These are phyloP conservation scores for Lipomyces oligophaga DNA, from an alignment of 805 yeast genomes.

Conservation along the genomic window DNA sequence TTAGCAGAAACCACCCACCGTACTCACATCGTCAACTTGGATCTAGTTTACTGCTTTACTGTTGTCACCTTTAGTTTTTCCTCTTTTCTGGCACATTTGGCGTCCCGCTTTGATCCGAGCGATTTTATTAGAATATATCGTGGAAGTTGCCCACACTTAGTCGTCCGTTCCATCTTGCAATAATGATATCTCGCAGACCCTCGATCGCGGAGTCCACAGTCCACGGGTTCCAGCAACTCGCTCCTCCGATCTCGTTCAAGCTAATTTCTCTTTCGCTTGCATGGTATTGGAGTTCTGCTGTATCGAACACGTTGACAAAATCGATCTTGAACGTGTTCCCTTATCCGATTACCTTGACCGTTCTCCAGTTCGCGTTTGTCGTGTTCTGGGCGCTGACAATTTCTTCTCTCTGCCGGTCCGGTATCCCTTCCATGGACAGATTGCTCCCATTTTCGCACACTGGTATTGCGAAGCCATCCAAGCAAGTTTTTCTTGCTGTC, in stretches of 20 bases:
- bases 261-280: conserved; percentile 55
- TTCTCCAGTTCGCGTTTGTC: conserved; percentile 77
- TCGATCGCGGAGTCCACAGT: conserved; percentile 19
- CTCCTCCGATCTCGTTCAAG: conserved; percentile 44
- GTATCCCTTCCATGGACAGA: conserved; percentile 37
- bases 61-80: too few species aligned
- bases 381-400: conserved; percentile 45
- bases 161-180: background rate
- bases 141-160: too few species aligned
- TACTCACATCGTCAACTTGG: too few species aligned
- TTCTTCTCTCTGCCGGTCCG: conserved; percentile 31
- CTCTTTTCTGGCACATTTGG: too few species aligned
- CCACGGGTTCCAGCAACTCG: conserved; percentile 39
- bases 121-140: too few species aligned
- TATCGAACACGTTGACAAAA: conserved; percentile 79
- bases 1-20: too few species aligned
- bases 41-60: too few species aligned
- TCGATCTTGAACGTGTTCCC: conserved; percentile 63
- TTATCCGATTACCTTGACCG: conserved; percentile 86
- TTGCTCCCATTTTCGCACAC: conserved; percentile 33
- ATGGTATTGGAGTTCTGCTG: conserved; percentile 80
- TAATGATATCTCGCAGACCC: conserved; percentile 2
- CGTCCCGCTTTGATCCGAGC: too few species aligned
- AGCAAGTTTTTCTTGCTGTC: conserved; percentile 56
- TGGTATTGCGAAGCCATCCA: conserved; percentile 45